phyloP scores from a whole-genome alignment of 192 early-diverging fungal genomes.

The Backusella westeae region DNA sequence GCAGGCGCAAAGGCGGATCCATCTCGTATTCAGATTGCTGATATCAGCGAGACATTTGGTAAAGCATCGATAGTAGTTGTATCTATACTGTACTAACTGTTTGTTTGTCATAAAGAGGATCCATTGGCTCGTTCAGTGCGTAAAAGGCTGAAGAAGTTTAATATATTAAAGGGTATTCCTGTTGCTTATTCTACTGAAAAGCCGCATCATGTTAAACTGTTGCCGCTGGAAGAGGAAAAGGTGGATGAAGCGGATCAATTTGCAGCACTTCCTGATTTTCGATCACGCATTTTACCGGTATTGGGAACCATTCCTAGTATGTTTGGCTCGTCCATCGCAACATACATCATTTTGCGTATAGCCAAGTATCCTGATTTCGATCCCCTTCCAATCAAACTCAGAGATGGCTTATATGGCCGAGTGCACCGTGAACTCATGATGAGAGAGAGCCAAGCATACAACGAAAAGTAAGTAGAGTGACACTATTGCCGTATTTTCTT shows the following conservation, averaged over 20 bases:
- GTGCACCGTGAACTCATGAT: slow-evolving; percentile 72
- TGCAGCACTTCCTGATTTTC: slow-evolving; percentile 90
- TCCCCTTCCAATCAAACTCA: slow-evolving; percentile 71
- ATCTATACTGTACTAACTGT: background rate
- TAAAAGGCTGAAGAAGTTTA: slow-evolving; percentile 63
- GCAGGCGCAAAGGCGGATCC: slow-evolving; percentile 97
- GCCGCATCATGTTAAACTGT: slow-evolving; percentile 82
- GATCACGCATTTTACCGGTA: slow-evolving; percentile 81
- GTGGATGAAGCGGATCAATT: slow-evolving; percentile 85
- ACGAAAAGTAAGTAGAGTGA: slow-evolving; percentile 37
- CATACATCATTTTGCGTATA: slow-evolving; percentile 73
- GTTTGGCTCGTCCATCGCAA: slow-evolving; percentile 92
- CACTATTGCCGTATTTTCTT: slow-evolving; percentile 1
- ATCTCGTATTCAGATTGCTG: slow-evolving; percentile 94
- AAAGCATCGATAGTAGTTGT: background rate
- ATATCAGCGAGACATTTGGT: slow-evolving; percentile 90
- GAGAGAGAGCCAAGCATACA: slow-evolving; percentile 41
- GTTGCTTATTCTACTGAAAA: slow-evolving; percentile 97
- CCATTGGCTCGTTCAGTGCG: slow-evolving; percentile 88
- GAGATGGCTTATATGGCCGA: slow-evolving; percentile 70
- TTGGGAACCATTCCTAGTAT: slow-evolving; percentile 87
- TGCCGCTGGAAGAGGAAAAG: slow-evolving; percentile 86
- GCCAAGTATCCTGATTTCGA: slow-evolving; percentile 54
- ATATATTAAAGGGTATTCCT: slow-evolving; percentile 77
- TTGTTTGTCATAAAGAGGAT: slow-evolving; percentile 62